These are phyloP conservation scores for Dactylellina sp. DNA, from an alignment of 2,329 filamentous ascomycete genomes.

Conservation along the genomic window DNA sequence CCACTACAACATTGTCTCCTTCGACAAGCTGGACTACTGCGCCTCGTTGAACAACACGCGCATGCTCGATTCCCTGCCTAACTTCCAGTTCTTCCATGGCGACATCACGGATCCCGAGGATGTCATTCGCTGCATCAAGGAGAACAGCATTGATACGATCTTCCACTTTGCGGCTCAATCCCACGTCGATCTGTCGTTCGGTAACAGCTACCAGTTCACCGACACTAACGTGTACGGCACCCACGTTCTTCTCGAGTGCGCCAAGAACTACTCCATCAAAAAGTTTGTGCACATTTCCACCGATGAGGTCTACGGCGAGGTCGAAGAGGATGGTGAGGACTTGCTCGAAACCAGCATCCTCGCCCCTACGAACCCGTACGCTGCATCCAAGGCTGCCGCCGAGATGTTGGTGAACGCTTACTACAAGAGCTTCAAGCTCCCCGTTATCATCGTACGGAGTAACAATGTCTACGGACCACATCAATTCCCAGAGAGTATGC, in stretches of 20 bases:
- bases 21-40: conserved; percentile 87
- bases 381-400: conserved; percentile 82
- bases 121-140: conserved; percentile 77
- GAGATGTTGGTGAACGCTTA: conserved; percentile 92
- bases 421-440: conserved; percentile 82
- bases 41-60: conserved; percentile 83
- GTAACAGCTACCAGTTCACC: conserved; percentile 83
- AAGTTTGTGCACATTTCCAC: conserved; percentile 86
- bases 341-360: conserved; percentile 79
- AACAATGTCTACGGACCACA: conserved; percentile 90
- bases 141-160: conserved; percentile 80
- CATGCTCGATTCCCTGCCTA: conserved; percentile 73
- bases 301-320: conserved; percentile 87
- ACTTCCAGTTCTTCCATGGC: conserved; percentile 83
- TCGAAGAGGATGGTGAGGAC: conserved; percentile 77
- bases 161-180: conserved; percentile 89
- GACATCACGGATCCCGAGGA: conserved; percentile 79
- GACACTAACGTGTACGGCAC: conserved; percentile 85
- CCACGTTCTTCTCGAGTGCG: conserved; percentile 82
- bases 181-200: conserved; percentile 84
- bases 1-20: conserved; percentile 82
- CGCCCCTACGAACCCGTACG: conserved; percentile 83
- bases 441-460: conserved; percentile 81
- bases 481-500: conserved; percentile 83
- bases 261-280: conserved; percentile 76